Evolutionary conservation across 257 asterid genomes (phyloP).

Genomic region (Solanum lycopersicoides): DNA sequence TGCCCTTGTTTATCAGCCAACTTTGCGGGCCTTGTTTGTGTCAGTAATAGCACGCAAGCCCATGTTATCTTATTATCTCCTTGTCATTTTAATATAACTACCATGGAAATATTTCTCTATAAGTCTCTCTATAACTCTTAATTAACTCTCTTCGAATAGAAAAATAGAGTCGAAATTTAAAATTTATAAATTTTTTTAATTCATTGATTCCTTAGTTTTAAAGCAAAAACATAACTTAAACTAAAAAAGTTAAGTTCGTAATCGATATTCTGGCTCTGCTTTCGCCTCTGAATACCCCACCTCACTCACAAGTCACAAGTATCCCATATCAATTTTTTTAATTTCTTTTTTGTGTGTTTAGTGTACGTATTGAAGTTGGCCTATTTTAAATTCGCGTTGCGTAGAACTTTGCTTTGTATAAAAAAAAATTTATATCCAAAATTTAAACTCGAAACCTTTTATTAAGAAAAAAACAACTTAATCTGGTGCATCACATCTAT

Average conservation of each 20-base stretch:
- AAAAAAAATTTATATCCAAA: rapidly evolving
- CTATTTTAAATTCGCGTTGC: too few relatives aligned
- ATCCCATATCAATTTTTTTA: background rate
- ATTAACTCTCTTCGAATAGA: background rate
- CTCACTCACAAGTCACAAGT: background rate
- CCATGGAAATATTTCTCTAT: background rate
- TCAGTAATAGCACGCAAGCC: conserved; percentile 26
- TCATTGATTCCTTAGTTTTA: background rate
- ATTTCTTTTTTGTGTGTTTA: too few relatives aligned
- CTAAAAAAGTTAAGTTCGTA: background rate
- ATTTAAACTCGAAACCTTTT: background rate
- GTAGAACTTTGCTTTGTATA: rapidly evolving
- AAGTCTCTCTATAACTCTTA: background rate
- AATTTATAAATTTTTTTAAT: background rate
- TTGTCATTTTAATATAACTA: background rate
- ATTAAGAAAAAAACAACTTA: rapidly evolving
- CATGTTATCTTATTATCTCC: conserved; percentile 27
- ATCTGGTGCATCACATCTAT: too few relatives aligned
- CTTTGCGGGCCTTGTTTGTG: conserved; percentile 28
- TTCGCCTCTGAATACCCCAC: background rate
- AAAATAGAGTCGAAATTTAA: background rate
- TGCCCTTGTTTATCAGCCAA: conserved; percentile 15
- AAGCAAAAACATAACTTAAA: background rate
- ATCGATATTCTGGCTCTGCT: background rate
- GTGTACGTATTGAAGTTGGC: rapidly evolving